Base-by-base conservation (phyloP, 1,139 yeast species). In the Lodderomyces elongisporus region DNA sequence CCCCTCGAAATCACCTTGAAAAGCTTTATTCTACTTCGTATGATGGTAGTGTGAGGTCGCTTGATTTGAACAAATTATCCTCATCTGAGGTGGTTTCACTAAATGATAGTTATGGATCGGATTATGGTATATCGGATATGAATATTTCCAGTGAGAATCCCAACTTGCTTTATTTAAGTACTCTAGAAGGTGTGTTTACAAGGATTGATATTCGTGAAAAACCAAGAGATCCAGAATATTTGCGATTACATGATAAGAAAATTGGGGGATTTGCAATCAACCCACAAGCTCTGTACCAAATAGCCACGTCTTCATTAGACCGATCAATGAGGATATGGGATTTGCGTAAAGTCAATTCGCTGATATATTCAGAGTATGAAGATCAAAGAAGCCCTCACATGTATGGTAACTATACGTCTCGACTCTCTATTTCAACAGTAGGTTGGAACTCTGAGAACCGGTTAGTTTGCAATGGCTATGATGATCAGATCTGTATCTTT, bases 401-500 rank as follows among this genome's bases (percentile, higher is more conserved):
- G 25, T 69, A 73, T 39, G 91, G 91, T 0, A 65, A 75, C 9
- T 89, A 79, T 50, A 57, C 69, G 14, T 83, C 95, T 4, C 62
- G 95, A 37, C 63, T 89, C 24, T 85, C 95, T 35, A 77, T 89
- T 1, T 85, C 96, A 18, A 74, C 81, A 25, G 89, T 89, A 0
- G 94, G 85, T 38, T 91, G 95, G 91, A 88, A 87, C 44, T 51
- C 60, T 2, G 68, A 74, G 4, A 88, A 88, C 38, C 77, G 79
- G 38, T 64, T 91, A 36, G 95, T 89, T 0, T 84, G 94, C 54
- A 89, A 91, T 52, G 96, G 97, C 1, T 91, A 91, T 49, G 97
- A 87, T 52, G 94, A 91, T 51, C 75, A 84, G 1, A 72, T 91
- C 46, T 77, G 84, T 37, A 48, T 78, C 21, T 68, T 70, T 36